These are phyloP conservation scores for Wickerhamiella nectarea DNA, from an alignment of 805 yeast species.

Conservation along the genomic window DNA sequence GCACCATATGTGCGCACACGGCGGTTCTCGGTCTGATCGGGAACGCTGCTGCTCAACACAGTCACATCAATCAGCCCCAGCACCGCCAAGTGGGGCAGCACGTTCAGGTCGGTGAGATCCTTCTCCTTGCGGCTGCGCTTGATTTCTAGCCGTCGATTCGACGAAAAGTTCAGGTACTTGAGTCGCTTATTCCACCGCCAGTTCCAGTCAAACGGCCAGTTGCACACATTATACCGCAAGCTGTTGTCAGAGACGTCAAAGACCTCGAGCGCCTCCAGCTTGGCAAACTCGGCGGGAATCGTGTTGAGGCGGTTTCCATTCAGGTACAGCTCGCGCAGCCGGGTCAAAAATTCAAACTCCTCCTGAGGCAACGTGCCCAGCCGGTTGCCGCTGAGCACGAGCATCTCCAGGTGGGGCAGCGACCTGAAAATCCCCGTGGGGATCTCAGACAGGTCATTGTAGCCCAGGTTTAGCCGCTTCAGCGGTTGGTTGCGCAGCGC, in stretches of 20 bases:
- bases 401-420: conserved; percentile 41
- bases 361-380: conserved; percentile 73
- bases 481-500: conserved; percentile 46
- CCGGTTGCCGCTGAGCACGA: conserved; percentile 74
- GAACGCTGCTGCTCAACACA: conserved; percentile 71
- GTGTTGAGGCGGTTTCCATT: conserved; percentile 79
- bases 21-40: conserved; percentile 70
- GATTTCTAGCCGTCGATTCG: conserved; percentile 83
- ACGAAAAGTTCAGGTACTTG: conserved; percentile 76
- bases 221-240: conserved; percentile 80
- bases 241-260: conserved; percentile 87
- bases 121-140: conserved; percentile 22
- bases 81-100: conserved; percentile 52
- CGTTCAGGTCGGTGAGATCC: conserved; percentile 50
- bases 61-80: conserved; percentile 94
- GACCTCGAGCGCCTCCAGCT: conserved; percentile 45
- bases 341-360: conserved; percentile 50
- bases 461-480: conserved; percentile 57
- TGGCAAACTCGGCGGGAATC: conserved; percentile 76
- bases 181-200: conserved; percentile 77
- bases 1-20: conserved; percentile 88
- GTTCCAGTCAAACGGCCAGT: conserved; percentile 95
- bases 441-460: conserved; percentile 71
- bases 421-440: conserved; percentile 58
- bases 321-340: conserved; percentile 47